phyloP scores from a whole-genome alignment of 1,284 basidiomycete genomes.

The Malassezia dermatis region DNA sequence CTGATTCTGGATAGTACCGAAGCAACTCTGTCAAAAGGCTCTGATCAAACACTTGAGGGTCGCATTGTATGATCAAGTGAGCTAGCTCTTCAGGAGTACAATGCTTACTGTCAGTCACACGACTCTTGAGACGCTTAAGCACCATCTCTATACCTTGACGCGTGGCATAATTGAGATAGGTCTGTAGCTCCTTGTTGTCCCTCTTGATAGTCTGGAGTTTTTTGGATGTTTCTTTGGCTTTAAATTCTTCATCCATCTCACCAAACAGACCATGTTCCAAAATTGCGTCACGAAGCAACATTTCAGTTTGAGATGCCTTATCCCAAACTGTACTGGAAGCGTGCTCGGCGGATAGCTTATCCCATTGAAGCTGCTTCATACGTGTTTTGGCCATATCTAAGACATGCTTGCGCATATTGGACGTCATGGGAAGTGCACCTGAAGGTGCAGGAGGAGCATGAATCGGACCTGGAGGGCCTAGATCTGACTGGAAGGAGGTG shows the following conservation, averaged over 20 bases:
- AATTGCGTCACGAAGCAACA: conserved; percentile 24
- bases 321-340: conserved; percentile 46
- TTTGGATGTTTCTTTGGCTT: conserved; percentile 74
- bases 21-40: conserved; percentile 44
- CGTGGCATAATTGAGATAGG: conserved; percentile 38
- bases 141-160: conserved; percentile 37
- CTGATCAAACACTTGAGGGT: conserved; percentile 43
- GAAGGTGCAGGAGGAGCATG: conserved; percentile 43
- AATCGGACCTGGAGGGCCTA: conserved; percentile 36
- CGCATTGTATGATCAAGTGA: conserved; percentile 44
- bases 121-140: conserved; percentile 19
- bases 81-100: conserved; percentile 46
- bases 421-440: neutral
- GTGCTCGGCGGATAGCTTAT: conserved; percentile 56
- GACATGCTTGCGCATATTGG: conserved; percentile 73
- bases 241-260: conserved; percentile 97
- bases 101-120: conserved; percentile 32
- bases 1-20: conserved; percentile 44
- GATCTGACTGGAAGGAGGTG: conserved; percentile 23
- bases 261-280: conserved; percentile 63
- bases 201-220: conserved; percentile 45
- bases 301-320: conserved; percentile 27
- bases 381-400: conserved; percentile 71
- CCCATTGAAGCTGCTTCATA: conserved; percentile 99
- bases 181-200: conserved; percentile 48